Evolutionary conservation across 805 yeast genomes (phyloP).

Genomic region (Wickerhamiella azymoides): DNA sequence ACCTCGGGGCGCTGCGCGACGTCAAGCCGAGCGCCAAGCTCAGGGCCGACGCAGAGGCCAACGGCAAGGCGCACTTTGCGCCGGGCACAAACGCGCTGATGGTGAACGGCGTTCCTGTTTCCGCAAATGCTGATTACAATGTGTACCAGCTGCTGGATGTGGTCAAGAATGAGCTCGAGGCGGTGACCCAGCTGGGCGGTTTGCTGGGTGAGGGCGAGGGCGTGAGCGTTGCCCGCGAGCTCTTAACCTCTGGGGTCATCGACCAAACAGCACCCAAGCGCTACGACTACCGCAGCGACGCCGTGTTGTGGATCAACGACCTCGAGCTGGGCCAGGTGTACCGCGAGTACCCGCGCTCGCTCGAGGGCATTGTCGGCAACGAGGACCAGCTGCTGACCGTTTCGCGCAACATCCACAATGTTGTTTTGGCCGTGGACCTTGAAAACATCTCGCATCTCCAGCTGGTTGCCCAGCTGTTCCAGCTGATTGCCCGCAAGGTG

Average conservation of each 20-base stretch:
- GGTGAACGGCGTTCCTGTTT: constrained; percentile 49
- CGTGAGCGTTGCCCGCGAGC: constrained; percentile 22
- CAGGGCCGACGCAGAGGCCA: constrained; percentile 18
- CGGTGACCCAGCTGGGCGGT: constrained; percentile 19
- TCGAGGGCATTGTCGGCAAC: constrained; percentile 34
- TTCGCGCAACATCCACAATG: constrained; percentile 59
- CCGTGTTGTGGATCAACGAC: constrained; percentile 63
- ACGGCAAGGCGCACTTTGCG: constrained; percentile 11
- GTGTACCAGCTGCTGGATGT: constrained; percentile 24
- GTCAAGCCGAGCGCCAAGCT: constrained; percentile 6
- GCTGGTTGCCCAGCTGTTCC: constrained; percentile 27
- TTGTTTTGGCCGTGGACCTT: constrained; percentile 55
- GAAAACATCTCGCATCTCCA: constrained; percentile 38
- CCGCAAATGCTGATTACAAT: constrained; percentile 31
- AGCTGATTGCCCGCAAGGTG: constrained; percentile 33
- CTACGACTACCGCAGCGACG: constrained; percentile 26
- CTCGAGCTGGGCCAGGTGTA: constrained; percentile 51
- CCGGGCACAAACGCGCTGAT: constrained; percentile 31
- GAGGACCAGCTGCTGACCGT: constrained; percentile 32
- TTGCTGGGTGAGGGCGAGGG: constrained; percentile 24
- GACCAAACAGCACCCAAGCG: constrained; percentile 13
- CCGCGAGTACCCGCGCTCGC: constrained; percentile 31
- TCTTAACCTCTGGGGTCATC: constrained; percentile 13
- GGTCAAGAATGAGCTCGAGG: constrained; percentile 28
- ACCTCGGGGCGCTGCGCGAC: constrained; percentile 24